Percentiles rank a stretch among this genome's conserved stretches.
These are phyloP conservation scores for Candida xyloterini DNA, from an alignment of 805 yeast species.

Conservation along the genomic window DNA sequence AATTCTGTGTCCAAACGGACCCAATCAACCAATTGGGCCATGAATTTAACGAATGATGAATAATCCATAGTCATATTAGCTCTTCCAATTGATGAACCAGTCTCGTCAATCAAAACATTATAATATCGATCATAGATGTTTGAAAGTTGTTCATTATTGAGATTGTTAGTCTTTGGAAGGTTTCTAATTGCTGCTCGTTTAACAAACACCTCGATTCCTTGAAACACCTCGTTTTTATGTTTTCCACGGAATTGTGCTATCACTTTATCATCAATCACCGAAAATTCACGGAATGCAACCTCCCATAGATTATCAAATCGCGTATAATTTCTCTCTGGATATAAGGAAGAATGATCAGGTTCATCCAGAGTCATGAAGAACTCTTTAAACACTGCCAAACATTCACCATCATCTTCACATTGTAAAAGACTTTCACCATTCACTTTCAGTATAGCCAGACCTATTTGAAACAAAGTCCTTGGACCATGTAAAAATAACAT, in stretches of 20 bases:
- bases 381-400: conserved; percentile 78
- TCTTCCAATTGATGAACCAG: conserved; percentile 60
- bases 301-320: conserved; percentile 88
- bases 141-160: conserved; percentile 56
- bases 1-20: conserved; percentile 38
- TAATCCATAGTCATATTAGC: conserved; percentile 67
- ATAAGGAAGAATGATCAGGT: conserved; percentile 68
- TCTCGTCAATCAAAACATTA: conserved; percentile 63
- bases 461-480: conserved; percentile 85
- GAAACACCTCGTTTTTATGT: conserved; percentile 73
- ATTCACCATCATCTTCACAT: conserved; percentile 89
- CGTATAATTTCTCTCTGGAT: conserved; percentile 63
- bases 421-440: conserved; percentile 81
- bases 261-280: conserved; percentile 70
- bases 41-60: conserved; percentile 65
- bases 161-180: conserved; percentile 67
- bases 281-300: conserved; percentile 88
- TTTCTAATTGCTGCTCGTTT: conserved; percentile 89
- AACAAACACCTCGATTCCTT: conserved; percentile 84
- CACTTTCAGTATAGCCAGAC: conserved; percentile 81
- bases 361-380: conserved; percentile 77
- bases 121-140: conserved; percentile 84
- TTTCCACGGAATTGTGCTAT: conserved; percentile 66
- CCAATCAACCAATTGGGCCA: conserved; percentile 84
- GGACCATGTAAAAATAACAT: conserved; percentile 89